Evolutionary conservation across 495 filamentous ascomycete genomes (phyloP).

Genomic region (Hypoxylon trugodes): DNA sequence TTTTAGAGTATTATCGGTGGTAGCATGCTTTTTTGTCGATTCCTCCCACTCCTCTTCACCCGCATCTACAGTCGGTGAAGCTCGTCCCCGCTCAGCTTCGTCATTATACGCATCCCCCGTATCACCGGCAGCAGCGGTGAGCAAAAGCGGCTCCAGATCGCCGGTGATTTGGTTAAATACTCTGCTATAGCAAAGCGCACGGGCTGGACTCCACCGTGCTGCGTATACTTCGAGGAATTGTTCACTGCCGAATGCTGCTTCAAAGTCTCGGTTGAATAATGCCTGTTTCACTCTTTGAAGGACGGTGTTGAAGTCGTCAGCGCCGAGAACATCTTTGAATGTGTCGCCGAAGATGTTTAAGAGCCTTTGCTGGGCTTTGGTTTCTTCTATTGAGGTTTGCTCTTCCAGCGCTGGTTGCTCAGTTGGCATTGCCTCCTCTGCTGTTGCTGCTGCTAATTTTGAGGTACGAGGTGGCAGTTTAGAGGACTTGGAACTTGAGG

Average conservation of each 20-base stretch:
- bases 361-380: slow-evolving; percentile 71
- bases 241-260: slow-evolving; percentile 74
- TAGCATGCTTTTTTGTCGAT: not conserved
- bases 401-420: slow-evolving; percentile 46
- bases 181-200: slow-evolving; percentile 80
- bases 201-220: slow-evolving; percentile 82
- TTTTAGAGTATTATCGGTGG: slow-evolving; percentile 36
- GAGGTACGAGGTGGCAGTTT: slow-evolving; percentile 19
- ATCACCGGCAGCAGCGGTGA: not conserved
- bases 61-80: slow-evolving; percentile 19
- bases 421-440: not conserved
- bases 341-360: slow-evolving; percentile 78
- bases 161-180: slow-evolving; percentile 64
- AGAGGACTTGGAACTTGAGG: slow-evolving; percentile 12
- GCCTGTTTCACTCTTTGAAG: slow-evolving; percentile 85
- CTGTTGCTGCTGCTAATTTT: not conserved
- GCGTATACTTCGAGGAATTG: slow-evolving; percentile 81
- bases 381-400: slow-evolving; percentile 29
- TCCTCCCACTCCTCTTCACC: not conserved
- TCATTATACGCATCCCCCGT: not conserved
- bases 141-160: slow-evolving; percentile 47
- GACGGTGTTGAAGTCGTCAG: slow-evolving; percentile 48
- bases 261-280: slow-evolving; percentile 85
- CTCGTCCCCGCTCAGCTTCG: slow-evolving; percentile 23
- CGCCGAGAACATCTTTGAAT: slow-evolving; percentile 58